A percentile compares a stretch with the other conserved stretches of the same genome.
These are phyloP conservation scores for Yamadazyma trypodendri DNA, from an alignment of 1,139 yeast genomes.

Conservation along the genomic window DNA sequence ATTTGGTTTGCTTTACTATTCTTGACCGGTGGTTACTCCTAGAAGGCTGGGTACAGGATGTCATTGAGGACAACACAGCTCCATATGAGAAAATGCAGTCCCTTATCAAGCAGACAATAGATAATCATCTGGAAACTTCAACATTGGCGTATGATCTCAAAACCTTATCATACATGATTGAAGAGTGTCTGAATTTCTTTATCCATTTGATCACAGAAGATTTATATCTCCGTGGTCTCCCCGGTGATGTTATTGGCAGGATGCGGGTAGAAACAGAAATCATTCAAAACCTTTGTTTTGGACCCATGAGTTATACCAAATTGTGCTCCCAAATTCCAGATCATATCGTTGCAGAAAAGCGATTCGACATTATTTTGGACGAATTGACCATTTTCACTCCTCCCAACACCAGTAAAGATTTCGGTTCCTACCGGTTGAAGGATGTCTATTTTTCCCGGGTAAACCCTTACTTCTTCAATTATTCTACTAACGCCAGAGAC, in stretches of 20 bases:
- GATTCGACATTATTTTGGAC: constrained; percentile 66
- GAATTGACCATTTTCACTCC: constrained; percentile 61
- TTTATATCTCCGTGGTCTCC: constrained; percentile 50
- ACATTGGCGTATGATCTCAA: constrained; percentile 37
- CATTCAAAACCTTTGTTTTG: constrained; percentile 75
- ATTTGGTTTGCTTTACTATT: constrained; percentile 57
- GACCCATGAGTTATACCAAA: constrained; percentile 69
- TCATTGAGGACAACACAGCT: constrained; percentile 1
- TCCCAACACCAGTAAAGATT: constrained; percentile 63
- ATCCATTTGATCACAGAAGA: constrained; percentile 73
- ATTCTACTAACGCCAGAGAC: constrained; percentile 74
- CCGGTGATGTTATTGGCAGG: constrained; percentile 52
- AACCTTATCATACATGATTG: constrained; percentile 61
- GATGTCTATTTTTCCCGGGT: constrained; percentile 52
- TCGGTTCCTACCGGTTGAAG: constrained; percentile 69
- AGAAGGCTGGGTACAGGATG: constrained; percentile 40
- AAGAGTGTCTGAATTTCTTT: constrained; percentile 73
- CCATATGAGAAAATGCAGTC: constrained; percentile 2
- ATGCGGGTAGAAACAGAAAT: constrained; percentile 64
- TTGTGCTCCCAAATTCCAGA: constrained; percentile 73
- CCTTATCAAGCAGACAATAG: not conserved
- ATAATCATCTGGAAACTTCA: constrained; percentile 1
- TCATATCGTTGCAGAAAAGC: constrained; percentile 65
- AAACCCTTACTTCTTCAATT: constrained; percentile 83
- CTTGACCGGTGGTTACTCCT: constrained; percentile 70